Evolutionary conservation across 371 early-diverging fungal genomes (phyloP), one percentile per base, ranked within the genome.

Genomic region (Actinomucor elegans): DNA sequence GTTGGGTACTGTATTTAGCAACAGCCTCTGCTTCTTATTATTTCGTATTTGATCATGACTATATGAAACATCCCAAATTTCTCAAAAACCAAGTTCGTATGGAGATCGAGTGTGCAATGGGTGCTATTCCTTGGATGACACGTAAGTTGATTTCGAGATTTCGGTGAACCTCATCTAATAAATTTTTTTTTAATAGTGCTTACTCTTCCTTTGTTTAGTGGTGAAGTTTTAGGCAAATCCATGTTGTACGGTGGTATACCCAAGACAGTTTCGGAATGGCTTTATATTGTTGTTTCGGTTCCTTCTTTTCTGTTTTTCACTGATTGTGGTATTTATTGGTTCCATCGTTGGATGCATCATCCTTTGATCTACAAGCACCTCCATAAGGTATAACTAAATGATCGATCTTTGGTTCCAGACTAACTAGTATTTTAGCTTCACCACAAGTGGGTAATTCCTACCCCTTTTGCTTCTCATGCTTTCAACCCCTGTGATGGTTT

Each of bases 401-500:
- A 33, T 29, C 14, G 1, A 35, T 31, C 10, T 17, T 18, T 11
- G 27, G 7, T 21, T 27, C 27, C n/a, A n/a, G n/a, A n/a, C n/a
- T n/a, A n/a, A n/a, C n/a, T n/a, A n/a, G n/a, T n/a, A n/a, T n/a
- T n/a, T n/a, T 36, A 80, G 78, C 73, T 76, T 52, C 82, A 79
- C 49, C 82, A 79, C 54, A 77, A 78, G 34, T 79, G 83, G 83
- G 61, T 79, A 17, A 67, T 98, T 11, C 91, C 95, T 35, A 93
- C 94, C 12, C 98, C 98, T 15, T 98, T 85, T 67, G 93, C 97
- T 5, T 91, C 94, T n/a, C 91, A 94, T 69, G 98, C 97, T 32
- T 98, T 98, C 83, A 92, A 96, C 58, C 92, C 90, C 23, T 52
- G 93, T 38, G 98, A 98, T 63, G 97, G 98, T 2, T 96, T 91